These are phyloP conservation scores for Candida insectorum DNA, from an alignment of 805 yeast genomes.

Conservation along the genomic window DNA sequence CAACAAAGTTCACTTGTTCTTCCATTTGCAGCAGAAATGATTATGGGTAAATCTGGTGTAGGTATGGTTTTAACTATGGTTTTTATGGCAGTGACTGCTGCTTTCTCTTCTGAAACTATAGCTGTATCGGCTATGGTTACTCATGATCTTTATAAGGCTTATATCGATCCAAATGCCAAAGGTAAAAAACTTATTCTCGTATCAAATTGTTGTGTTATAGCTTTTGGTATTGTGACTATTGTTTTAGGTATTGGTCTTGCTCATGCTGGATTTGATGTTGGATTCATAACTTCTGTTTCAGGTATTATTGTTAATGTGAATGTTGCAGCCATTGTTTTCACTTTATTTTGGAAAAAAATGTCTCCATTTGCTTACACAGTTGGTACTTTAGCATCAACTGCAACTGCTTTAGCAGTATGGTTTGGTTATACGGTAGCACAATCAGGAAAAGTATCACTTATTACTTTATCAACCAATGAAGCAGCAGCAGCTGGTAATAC, in stretches of 20 bases:
- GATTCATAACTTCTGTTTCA: constrained; percentile 26
- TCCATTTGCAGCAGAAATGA: constrained; percentile 19
- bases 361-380: constrained; percentile 34
- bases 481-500: constrained; percentile 15
- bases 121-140: constrained; percentile 35
- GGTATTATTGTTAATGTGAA: constrained; percentile 20
- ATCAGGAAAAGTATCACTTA: constrained; percentile 10
- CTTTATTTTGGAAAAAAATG: constrained; percentile 25
- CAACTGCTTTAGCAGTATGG: constrained; percentile 37
- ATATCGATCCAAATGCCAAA: constrained; percentile 19
- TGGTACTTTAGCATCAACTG: constrained; percentile 36
- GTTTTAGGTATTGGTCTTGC: constrained; percentile 19
- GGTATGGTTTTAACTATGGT: constrained; percentile 27
- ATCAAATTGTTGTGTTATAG: constrained; percentile 19
- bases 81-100: constrained; percentile 40
- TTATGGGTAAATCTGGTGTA: constrained; percentile 25
- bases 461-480: constrained; percentile 13
- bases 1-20: constrained; percentile 19
- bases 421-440: constrained; percentile 15
- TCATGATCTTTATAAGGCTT: constrained; percentile 24
- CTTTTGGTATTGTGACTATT: constrained; percentile 20
- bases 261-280: constrained; percentile 23
- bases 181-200: constrained; percentile 21
- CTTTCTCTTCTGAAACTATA: constrained; percentile 40
- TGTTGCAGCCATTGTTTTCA: constrained; percentile 22